These are phyloP conservation scores for Coemansia sp. DNA, from an alignment of 192 early-diverging fungal species.

Conservation along the genomic window DNA sequence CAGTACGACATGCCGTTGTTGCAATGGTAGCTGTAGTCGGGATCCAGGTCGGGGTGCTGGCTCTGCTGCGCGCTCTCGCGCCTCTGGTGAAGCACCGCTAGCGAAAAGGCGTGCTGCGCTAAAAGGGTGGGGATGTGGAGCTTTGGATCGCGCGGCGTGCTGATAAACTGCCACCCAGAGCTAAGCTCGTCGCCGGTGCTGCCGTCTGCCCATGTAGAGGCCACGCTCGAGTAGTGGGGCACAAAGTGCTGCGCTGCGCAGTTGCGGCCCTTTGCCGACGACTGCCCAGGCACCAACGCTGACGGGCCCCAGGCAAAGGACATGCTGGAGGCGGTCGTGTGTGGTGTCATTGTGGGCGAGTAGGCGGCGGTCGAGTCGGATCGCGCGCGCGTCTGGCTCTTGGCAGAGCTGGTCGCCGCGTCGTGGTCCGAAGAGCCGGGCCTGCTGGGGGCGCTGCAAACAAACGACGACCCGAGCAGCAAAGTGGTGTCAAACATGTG, in stretches of 20 bases:
- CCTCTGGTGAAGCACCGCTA: constrained; percentile 28
- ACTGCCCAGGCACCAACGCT: background rate
- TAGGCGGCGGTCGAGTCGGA: constrained; percentile 19
- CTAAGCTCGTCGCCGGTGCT: constrained; percentile 17
- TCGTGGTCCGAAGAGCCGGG: background rate
- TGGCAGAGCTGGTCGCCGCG: background rate
- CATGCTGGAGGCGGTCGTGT: background rate
- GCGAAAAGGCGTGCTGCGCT: constrained; percentile 44
- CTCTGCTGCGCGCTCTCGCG: constrained; percentile 4
- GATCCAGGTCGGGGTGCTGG: background rate
- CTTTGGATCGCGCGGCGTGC: constrained; percentile 40
- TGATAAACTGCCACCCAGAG: constrained; percentile 54
- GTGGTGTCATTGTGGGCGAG: constrained; percentile 33
- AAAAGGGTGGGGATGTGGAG: constrained; percentile 49
- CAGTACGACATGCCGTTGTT: constrained; percentile 37
- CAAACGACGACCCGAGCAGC: constrained; percentile 31
- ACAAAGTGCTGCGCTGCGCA: constrained; percentile 48
- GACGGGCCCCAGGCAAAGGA: constrained; percentile 8
- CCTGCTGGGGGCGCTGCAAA: background rate
- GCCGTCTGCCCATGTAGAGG: constrained; percentile 1
- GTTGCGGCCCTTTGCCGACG: constrained; percentile 5
- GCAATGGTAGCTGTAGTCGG: background rate
- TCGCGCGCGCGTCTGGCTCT: constrained; percentile 8
- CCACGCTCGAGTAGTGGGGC: constrained; percentile 42
- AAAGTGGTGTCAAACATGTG: constrained; percentile 34